These are phyloP conservation scores for Diophrys appendiculata DNA, from an alignment of 73 alveolate genomes.

Conservation along the genomic window DNA sequence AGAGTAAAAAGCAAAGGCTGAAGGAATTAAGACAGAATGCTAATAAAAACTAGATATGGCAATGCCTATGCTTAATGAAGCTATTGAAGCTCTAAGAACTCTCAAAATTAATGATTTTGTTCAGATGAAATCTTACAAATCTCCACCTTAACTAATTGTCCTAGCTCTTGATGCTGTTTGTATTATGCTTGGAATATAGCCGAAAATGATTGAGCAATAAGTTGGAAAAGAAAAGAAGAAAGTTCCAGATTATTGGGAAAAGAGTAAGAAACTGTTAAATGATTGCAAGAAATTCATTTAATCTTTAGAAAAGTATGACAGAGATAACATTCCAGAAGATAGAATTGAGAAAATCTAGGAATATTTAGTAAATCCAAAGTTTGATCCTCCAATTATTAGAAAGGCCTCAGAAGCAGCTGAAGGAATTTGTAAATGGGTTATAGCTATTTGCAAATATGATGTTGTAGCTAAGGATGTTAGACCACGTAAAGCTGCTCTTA, in stretches of 20 bases:
- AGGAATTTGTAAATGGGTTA: conserved; percentile 76
- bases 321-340: conserved; percentile 73
- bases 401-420: conserved; percentile 71
- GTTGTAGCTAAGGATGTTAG: conserved; percentile 76
- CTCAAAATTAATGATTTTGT: conserved; percentile 87
- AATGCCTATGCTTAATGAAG: conserved; percentile 95
- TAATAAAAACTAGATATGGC: conserved; percentile 88
- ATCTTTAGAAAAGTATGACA: conserved; percentile 66
- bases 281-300: conserved; percentile 69
- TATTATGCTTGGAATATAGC: conserved; percentile 69
- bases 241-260: conserved; percentile 83
- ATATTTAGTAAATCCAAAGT: conserved; percentile 70
- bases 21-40: conserved; percentile 70
- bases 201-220: conserved; percentile 65
- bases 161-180: conserved; percentile 87
- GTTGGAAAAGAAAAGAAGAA: conserved; percentile 25
- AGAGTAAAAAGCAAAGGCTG: conserved; percentile 68
- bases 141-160: conserved; percentile 90
- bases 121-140: conserved; percentile 73
- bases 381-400: conserved; percentile 66
- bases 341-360: conserved; percentile 66
- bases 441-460: conserved; percentile 74
- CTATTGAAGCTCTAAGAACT: conserved; percentile 96
- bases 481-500: conserved; percentile 63
- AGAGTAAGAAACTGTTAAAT: conserved; percentile 77